Evolutionary conservation across 352 stramenopile species (phyloP).

Genomic region (Phytophthora citrophthora): DNA sequence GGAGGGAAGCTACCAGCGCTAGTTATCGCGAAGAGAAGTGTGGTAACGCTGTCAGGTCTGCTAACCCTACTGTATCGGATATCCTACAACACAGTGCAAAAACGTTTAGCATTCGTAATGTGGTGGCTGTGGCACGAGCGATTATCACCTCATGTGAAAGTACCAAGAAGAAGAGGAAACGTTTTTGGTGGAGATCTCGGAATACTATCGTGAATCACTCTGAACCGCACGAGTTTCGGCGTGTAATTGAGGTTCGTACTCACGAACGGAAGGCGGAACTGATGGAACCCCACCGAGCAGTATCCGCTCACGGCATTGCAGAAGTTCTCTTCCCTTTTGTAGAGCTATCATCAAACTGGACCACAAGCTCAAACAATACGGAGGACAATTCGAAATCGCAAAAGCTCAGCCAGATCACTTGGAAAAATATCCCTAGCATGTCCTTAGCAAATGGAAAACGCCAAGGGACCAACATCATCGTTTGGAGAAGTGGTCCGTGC

Average conservation of each 20-base stretch:
- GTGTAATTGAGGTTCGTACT: conserved; percentile 25
- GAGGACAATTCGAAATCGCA: conserved; percentile 2
- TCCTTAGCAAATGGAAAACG: conserved; percentile 2
- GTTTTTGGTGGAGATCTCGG: conserved; percentile 10
- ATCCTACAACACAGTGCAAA: conserved; percentile 7
- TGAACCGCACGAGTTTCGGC: conserved; percentile 44
- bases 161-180: conserved; percentile 25
- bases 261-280: conserved; percentile 4
- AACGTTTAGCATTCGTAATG: conserved; percentile 16
- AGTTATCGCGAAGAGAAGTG: conserved; percentile 15
- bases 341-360: conserved; percentile 12
- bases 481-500: conserved; percentile 38
- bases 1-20: background rate
- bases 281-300: conserved; percentile 27
- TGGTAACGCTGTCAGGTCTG: conserved; percentile 7
- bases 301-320: background rate
- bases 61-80: conserved; percentile 13
- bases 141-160: conserved; percentile 1
- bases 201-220: conserved; percentile 54
- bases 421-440: conserved; percentile 22
- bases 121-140: conserved; percentile 23
- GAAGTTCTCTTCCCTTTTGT: conserved; percentile 28
- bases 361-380: background rate
- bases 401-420: conserved; percentile 27
- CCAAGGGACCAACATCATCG: conserved; percentile 20